Conservation (phyloP, 2,329 filamentous ascomycete genomes). For the Coniochaeta ligniaria region DNA sequence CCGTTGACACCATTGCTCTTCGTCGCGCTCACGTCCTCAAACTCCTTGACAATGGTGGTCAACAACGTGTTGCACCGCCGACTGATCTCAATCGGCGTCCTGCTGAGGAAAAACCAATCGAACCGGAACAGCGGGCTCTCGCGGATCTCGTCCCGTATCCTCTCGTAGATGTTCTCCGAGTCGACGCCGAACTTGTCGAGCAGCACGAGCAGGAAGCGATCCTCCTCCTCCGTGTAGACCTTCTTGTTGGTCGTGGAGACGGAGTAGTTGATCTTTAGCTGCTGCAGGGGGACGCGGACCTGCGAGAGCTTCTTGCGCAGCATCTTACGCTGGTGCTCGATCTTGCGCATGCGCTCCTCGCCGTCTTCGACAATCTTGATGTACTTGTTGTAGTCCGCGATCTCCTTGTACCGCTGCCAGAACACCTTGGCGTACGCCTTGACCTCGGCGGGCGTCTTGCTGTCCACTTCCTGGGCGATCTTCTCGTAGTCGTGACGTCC, state of each 20-base stretch:
- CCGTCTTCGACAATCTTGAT: conserved; percentile 86
- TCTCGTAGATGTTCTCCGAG: conserved; percentile 82
- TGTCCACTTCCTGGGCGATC: conserved; percentile 86
- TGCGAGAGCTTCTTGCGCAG: conserved; percentile 91
- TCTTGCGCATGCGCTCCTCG: conserved; percentile 81
- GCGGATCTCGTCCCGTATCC: conserved; percentile 93
- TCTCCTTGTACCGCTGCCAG: conserved; percentile 91
- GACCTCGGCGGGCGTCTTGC: conserved; percentile 78
- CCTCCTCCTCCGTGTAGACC: conserved; percentile 97
- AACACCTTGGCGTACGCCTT: conserved; percentile 91
- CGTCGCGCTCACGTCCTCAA: conserved; percentile 59
- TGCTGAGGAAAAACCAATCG: conserved; percentile 98
- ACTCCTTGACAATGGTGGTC: conserved; percentile 90
- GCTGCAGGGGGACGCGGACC: conserved; percentile 95
- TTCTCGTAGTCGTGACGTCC: conserved; percentile 78
- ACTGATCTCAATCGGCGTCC: conserved; percentile 87
- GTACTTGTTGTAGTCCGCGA: conserved; percentile 82
- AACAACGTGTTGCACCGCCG: conserved; percentile 89
- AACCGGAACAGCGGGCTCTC: conserved; percentile 94
- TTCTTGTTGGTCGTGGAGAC: conserved; percentile 99
- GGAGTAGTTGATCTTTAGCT: conserved; percentile 98
- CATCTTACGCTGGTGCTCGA: conserved; percentile 88
- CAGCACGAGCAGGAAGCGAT: conserved; percentile 89
- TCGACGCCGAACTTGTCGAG: conserved; percentile 90
- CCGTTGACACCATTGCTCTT: conserved; percentile 48